Conservation (phyloP, 75 land plant species). For the Cupressus sempervirens region DNA sequence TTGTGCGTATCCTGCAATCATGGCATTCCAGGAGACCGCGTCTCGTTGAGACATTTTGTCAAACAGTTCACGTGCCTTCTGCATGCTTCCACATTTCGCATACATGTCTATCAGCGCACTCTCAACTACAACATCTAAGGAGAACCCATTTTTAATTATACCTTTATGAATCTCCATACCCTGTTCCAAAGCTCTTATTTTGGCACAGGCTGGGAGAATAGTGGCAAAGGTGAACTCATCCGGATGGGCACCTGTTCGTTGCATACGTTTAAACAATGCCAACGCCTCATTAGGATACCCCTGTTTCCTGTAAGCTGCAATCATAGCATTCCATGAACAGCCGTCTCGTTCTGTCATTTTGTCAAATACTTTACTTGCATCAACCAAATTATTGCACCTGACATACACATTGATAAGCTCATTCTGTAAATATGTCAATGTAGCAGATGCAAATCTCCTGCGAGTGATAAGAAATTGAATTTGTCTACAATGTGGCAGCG, state of each 20-base stretch:
- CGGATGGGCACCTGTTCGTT: neutral
- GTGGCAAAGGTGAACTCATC: neutral
- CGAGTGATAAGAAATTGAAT: too few species aligned
- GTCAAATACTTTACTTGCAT: conserved; percentile 26
- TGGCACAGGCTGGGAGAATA: conserved; percentile 11
- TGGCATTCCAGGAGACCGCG: neutral
- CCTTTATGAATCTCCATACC: conserved; percentile 11
- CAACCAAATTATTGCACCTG: conserved; percentile 30
- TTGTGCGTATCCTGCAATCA: conserved; percentile 11
- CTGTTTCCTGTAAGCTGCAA: conserved; percentile 13
- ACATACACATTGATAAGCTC: conserved; percentile 62
- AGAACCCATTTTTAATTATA: neutral
- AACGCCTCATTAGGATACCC: conserved; percentile 12
- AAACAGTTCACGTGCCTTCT: conserved; percentile 16
- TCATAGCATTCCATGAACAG: conserved; percentile 17
- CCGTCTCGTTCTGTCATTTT: conserved; percentile 6
- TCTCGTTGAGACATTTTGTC: conserved; percentile 15
- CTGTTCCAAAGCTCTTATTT: conserved; percentile 8
- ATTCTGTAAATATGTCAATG: conserved; percentile 4
- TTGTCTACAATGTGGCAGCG: too few species aligned
- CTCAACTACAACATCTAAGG: too few species aligned
- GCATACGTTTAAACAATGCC: conserved; percentile 10
- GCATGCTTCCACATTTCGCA: conserved; percentile 56
- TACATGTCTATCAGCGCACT: conserved; percentile 40
- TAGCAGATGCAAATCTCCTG: too few species aligned